Base-by-base conservation (phyloP, 108 stramenopile genomes). In the Skeletonema grethae region DNA sequence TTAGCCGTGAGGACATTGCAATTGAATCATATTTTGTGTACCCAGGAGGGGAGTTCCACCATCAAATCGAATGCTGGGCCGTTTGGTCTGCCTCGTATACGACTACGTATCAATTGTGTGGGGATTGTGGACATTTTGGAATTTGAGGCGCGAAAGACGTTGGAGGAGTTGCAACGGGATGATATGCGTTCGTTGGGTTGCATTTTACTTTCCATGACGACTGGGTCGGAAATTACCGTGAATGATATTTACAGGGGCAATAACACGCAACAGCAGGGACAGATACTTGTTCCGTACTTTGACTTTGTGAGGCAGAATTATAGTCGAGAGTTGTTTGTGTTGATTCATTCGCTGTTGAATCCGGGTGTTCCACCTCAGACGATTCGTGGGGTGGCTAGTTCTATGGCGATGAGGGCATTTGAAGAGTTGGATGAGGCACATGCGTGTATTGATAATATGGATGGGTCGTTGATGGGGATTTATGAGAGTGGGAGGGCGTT, bases 61-160 rank as follows among this genome's bases (percentile, higher is more conserved):
- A 60, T 63, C 46, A 20, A 65, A 24, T 34, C 80, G 66, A 55
- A 65, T 82, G 34, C 45, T 50, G 39, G 67, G 55, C 57, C 58
- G 30, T 72, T 67, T 82, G 64, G 84, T 65, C 25, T 81, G 15
- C 75, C 75, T 31, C 70, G 75, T 16, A 57, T 86, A 29, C 79
- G 91, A 28, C 77, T 97, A 53, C 79, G 90, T 22, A 71, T 96
- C 22, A 92, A 88, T 75, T 91, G 94, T 65, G 46, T 90, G 7
- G 97, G 95, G 9, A 80, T 96, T 45, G 60, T 87, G 6, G 95
- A 97, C 67, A 93, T 91, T 3, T 72, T 97, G 53, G 97, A 97
- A 85, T 96, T 86, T 65, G 97, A 97, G 77, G 59, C 87, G 3
- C 77, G 89, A 13, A 89, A 88, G 43, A 67, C 84, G 9, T 64